Conservation (phyloP, 2,329 filamentous ascomycete genomes). For the Cladosporium colombiae region DNA sequence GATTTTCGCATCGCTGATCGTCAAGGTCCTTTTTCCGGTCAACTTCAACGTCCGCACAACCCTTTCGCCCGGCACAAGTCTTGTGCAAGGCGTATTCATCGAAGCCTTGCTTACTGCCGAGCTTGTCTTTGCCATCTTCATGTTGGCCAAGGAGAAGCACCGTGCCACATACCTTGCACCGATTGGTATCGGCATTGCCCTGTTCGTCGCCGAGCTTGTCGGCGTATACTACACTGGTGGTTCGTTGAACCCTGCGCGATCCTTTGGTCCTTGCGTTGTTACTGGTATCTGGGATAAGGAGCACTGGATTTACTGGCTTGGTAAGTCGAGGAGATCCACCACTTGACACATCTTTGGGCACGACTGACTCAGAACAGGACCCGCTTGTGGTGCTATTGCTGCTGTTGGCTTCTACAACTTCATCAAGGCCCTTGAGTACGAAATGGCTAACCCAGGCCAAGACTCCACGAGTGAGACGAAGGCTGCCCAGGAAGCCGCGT, state of each 20-base stretch:
- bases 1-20: constrained; percentile 61
- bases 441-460: constrained; percentile 53
- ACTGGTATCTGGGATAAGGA: constrained; percentile 40
- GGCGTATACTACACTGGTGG: constrained; percentile 50
- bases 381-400: constrained; percentile 46
- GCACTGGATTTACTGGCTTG: constrained; percentile 47
- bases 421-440: constrained; percentile 53
- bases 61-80: constrained; percentile 53
- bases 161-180: constrained; percentile 71
- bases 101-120: constrained; percentile 67
- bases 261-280: constrained; percentile 45
- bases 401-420: constrained; percentile 52
- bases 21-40: constrained; percentile 59
- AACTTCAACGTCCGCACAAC: constrained; percentile 58
- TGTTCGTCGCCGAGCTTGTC: constrained; percentile 63
- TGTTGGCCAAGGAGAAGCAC: constrained; percentile 72
- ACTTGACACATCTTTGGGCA: constrained; percentile 12
- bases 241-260: constrained; percentile 44
- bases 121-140: constrained; percentile 65
- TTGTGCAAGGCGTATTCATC: constrained; percentile 63
- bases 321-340: constrained; percentile 8
- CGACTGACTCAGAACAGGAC: constrained; percentile 33
- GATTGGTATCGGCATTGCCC: constrained; percentile 68
- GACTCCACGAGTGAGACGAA: constrained; percentile 47
- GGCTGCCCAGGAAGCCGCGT: constrained; percentile 31